Conservation (phyloP, 352 stramenopile genomes). For the Phytophthora citricola region DNA sequence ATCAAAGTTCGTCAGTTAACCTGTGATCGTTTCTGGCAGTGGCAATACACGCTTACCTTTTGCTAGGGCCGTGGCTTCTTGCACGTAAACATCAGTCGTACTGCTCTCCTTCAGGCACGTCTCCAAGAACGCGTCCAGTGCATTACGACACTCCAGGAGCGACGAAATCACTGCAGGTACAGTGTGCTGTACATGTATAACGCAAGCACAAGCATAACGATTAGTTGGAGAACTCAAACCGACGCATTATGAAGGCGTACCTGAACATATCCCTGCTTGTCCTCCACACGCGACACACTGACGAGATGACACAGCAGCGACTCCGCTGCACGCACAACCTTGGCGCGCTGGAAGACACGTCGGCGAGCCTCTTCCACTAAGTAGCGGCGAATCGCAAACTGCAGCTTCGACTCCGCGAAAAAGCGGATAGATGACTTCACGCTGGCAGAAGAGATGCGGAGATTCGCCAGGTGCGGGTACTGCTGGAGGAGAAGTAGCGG, state of each 20-base stretch:
- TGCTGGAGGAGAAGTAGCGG: slow-evolving; percentile 58
- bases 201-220: slow-evolving; percentile 6
- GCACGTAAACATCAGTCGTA: slow-evolving; percentile 64
- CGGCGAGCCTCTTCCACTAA: slow-evolving; percentile 58
- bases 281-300: slow-evolving; percentile 61
- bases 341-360: slow-evolving; percentile 48
- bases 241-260: slow-evolving; percentile 37
- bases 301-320: slow-evolving; percentile 69
- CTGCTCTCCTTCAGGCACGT: slow-evolving; percentile 71
- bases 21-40: not conserved
- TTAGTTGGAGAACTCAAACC: slow-evolving; percentile 3
- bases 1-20: slow-evolving; percentile 9
- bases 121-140: slow-evolving; percentile 71
- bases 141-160: slow-evolving; percentile 71
- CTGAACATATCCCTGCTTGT: slow-evolving; percentile 74
- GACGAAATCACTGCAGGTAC: slow-evolving; percentile 72
- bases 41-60: slow-evolving; percentile 45
- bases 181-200: slow-evolving; percentile 49
- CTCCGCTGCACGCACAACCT: slow-evolving; percentile 59
- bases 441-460: slow-evolving; percentile 47
- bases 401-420: slow-evolving; percentile 56
- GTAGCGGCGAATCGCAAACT: slow-evolving; percentile 69
- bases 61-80: slow-evolving; percentile 63
- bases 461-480: slow-evolving; percentile 58
- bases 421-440: slow-evolving; percentile 57